Percentiles rank a stretch among this genome's conserved stretches.
phyloP scores from a whole-genome alignment of 441 rosid species.

The Gossypium davidsonii region DNA sequence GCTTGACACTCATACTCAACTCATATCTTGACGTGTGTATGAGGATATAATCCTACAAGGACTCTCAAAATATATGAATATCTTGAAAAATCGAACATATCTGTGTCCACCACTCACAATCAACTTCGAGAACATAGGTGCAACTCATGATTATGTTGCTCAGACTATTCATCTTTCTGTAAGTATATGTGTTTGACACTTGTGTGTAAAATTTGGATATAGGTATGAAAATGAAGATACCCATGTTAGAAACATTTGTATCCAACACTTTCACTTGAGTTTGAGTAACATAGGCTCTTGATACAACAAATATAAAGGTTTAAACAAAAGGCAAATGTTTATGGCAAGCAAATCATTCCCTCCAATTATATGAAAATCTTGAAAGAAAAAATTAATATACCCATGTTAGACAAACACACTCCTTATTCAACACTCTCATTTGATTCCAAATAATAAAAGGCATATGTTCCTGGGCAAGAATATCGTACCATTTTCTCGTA shows the following conservation, averaged over 20 bases:
- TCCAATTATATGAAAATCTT: no score
- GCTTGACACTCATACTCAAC: not conserved
- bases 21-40: not conserved
- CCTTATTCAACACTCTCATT: no score
- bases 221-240: not conserved
- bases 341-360: not conserved
- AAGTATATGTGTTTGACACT: not conserved
- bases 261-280: not conserved
- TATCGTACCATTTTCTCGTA: conserved; percentile 73
- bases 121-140: not conserved
- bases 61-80: not conserved
- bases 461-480: conserved; percentile 12
- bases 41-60: not conserved
- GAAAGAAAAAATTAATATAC: no score
- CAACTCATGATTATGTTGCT: not conserved
- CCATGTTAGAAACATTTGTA: not conserved
- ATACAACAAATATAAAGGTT: not conserved
- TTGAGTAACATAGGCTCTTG: not conserved
- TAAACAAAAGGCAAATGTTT: conserved; percentile 7
- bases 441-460: not conserved
- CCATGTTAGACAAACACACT: no score
- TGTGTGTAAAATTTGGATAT: not conserved
- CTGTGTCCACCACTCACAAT: not conserved
- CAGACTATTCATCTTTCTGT: not conserved
- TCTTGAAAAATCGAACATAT: not conserved